phyloP scores from a whole-genome alignment of 306 rosid species.

The Medicago arabica region DNA sequence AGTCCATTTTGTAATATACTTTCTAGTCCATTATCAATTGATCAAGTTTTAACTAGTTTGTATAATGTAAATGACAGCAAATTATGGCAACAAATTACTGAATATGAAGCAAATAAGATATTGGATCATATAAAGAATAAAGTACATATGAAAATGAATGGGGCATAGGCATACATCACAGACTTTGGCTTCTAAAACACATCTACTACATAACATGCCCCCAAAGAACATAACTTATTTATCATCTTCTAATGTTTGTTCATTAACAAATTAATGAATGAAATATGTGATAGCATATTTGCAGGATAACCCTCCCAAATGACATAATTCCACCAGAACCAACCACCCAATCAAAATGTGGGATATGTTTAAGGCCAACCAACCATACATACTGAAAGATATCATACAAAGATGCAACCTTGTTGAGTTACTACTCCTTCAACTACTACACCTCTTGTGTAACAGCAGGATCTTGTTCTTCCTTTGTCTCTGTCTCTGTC shows the following conservation, averaged over 20 bases:
- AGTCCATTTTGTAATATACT: too few species aligned
- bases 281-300: slow-evolving; percentile 1
- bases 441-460: slow-evolving; percentile 34
- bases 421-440: not conserved
- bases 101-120: not conserved
- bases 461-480: slow-evolving; percentile 25
- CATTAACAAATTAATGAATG: slow-evolving; percentile 13
- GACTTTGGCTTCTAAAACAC: not conserved
- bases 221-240: not conserved
- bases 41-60: not conserved
- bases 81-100: not conserved
- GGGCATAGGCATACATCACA: slow-evolving; percentile 9
- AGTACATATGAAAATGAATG: not conserved
- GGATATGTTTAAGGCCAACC: not conserved
- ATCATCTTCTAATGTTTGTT: not conserved
- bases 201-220: slow-evolving; percentile 1
- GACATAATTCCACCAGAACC: not conserved
- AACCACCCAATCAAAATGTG: slow-evolving; percentile 9
- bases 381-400: not conserved
- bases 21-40: too few species aligned
- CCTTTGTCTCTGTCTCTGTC: slow-evolving; percentile 5
- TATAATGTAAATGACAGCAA: not conserved
- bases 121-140: not conserved
- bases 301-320: slow-evolving; percentile 1
- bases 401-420: slow-evolving; percentile 18